Percentiles rank a stretch among this genome's conserved stretches.
phyloP scores from a whole-genome alignment of 305 asterid genomes.

The Plantago rigida region DNA sequence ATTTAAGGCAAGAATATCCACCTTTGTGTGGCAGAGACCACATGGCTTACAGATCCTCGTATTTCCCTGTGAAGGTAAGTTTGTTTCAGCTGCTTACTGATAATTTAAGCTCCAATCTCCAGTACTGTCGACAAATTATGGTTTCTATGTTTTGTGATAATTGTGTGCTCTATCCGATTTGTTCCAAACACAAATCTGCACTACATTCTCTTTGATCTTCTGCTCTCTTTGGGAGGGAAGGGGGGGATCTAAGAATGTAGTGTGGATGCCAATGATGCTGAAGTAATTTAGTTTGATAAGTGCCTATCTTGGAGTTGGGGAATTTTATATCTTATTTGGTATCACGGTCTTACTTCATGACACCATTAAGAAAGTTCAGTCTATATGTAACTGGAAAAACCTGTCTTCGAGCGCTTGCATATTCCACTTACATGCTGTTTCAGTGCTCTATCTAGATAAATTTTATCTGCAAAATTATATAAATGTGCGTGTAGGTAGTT shows the following conservation, averaged over 20 bases:
- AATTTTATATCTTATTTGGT: too few species aligned
- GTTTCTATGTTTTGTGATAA: background rate
- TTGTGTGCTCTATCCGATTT: background rate
- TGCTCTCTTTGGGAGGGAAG: background rate
- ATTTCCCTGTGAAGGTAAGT: conserved; percentile 88
- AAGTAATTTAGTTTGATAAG: too few species aligned
- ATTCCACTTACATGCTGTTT: too few species aligned
- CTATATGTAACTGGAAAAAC: too few species aligned
- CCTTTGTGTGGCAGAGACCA: conserved; percentile 97
- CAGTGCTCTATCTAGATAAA: too few species aligned
- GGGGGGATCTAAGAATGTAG: background rate
- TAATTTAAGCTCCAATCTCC: background rate
- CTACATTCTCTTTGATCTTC: too few species aligned
- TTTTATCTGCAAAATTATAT: too few species aligned
- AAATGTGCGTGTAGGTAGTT: too few species aligned
- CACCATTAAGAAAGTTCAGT: too few species aligned
- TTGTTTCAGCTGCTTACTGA: background rate
- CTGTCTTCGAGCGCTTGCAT: too few species aligned
- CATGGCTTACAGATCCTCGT: conserved; percentile 93
- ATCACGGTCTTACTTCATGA: too few species aligned
- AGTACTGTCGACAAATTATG: background rate
- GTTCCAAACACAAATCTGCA: background rate
- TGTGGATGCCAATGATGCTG: background rate
- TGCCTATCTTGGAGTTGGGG: too few species aligned
- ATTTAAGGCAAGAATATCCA: conserved; percentile 93